A percentile compares a stretch with the other conserved stretches of the same genome.
Conservation (phyloP, 345 rosid species). For the Kernera saxatilis region DNA sequence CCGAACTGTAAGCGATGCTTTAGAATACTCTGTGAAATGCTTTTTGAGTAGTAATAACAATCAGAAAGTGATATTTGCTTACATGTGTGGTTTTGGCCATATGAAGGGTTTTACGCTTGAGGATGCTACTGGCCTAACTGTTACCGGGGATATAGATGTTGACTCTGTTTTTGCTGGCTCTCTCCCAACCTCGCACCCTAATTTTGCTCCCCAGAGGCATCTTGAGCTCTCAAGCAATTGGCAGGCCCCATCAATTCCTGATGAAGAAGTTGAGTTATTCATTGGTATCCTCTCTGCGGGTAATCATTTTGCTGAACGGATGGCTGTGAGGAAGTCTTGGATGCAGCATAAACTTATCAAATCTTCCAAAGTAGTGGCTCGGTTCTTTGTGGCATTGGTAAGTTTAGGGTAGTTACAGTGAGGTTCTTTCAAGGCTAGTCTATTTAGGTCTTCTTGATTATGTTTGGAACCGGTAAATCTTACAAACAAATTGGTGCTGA, state of each 20-base stretch:
- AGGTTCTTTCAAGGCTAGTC: not conserved
- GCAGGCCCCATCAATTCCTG: conserved; percentile 55
- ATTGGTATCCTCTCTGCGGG: conserved; percentile 74
- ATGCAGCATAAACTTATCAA: conserved; percentile 60
- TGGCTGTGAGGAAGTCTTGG: conserved; percentile 87
- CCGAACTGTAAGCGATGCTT: conserved; percentile 52
- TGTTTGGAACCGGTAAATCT: not conserved
- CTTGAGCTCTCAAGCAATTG: conserved; percentile 59
- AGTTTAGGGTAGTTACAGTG: not conserved
- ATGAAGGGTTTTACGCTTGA: conserved; percentile 69
- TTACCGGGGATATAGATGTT: conserved; percentile 62
- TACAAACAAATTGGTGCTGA: not conserved
- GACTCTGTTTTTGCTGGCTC: conserved; percentile 58
- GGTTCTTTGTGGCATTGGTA: conserved; percentile 77
- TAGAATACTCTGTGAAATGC: not conserved
- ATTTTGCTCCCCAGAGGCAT: conserved; percentile 59
- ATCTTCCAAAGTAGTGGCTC: conserved; percentile 69
- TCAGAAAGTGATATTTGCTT: conserved; percentile 15
- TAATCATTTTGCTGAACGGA: conserved; percentile 69
- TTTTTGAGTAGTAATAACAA: not conserved
- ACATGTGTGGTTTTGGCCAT: conserved; percentile 8
- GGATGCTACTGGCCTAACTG: conserved; percentile 73
- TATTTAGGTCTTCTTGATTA: not conserved
- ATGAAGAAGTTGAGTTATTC: conserved; percentile 49
- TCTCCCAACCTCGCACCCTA: conserved; percentile 63